phyloP scores from a whole-genome alignment of 1,284 basidiomycete genomes.

The Papiliotrema laurentii region DNA sequence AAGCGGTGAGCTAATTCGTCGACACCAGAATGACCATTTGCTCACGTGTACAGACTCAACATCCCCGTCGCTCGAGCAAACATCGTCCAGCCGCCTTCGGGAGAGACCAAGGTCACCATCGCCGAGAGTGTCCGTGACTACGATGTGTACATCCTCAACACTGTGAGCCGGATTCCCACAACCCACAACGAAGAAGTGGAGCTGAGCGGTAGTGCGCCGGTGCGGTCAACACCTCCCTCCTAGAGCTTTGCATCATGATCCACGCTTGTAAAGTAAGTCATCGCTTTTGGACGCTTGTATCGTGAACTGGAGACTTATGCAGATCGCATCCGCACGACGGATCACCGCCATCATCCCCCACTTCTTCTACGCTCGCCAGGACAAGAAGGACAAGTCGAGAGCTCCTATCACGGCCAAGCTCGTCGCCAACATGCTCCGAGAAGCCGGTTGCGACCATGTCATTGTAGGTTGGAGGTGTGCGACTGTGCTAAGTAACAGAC shows the following conservation, averaged over 20 bases:
- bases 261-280: conserved; percentile 79
- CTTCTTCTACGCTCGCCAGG: conserved; percentile 92
- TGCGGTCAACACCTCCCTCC: conserved; percentile 75
- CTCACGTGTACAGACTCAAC: conserved; percentile 61
- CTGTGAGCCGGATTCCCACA: conserved; percentile 46
- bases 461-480: conserved; percentile 62
- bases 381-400: conserved; percentile 99
- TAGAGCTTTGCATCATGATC: conserved; percentile 99
- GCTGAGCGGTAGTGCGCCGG: conserved; percentile 36
- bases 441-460: conserved; percentile 96
- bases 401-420: conserved; percentile 98
- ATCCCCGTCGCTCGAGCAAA: conserved; percentile 78
- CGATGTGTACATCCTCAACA: conserved; percentile 99
- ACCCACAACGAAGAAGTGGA: not conserved
- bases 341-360: conserved; percentile 95
- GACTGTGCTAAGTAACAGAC: conserved; percentile 57
- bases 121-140: conserved; percentile 94
- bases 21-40: not conserved
- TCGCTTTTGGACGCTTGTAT: conserved; percentile 13
- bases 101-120: conserved; percentile 88
- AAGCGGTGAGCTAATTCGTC: conserved; percentile 60
- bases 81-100: conserved; percentile 81
- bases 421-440: conserved; percentile 98
- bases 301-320: not conserved
- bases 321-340: conserved; percentile 85